A percentile compares a stretch with the other conserved stretches of the same genome.
phyloP scores from a whole-genome alignment of 2,329 filamentous ascomycete genomes.

The Colletotrichum kahawae region DNA sequence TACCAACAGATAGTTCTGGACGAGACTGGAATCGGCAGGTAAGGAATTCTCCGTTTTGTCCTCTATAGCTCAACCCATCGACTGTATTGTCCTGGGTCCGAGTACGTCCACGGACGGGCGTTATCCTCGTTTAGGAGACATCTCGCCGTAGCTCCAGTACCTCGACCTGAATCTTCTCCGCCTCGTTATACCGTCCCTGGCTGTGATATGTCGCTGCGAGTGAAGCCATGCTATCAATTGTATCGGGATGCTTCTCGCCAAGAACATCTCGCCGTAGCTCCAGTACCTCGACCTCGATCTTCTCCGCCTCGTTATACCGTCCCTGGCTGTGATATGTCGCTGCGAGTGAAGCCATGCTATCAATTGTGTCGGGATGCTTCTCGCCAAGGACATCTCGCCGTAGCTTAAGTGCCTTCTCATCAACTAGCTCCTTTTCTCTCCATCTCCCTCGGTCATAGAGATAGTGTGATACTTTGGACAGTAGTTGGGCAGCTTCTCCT shows the following conservation, averaged over 20 bases:
- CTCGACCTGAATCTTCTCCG: slow-evolving; percentile 7
- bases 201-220: slow-evolving; percentile 19
- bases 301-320: slow-evolving; percentile 23
- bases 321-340: slow-evolving; percentile 23
- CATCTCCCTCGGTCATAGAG: slow-evolving; percentile 7
- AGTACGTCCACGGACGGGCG: too few relatives aligned
- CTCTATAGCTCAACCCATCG: too few relatives aligned
- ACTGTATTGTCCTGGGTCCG: too few relatives aligned
- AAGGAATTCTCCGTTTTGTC: too few relatives aligned
- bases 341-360: slow-evolving; percentile 8
- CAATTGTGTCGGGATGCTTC: slow-evolving; percentile 24
- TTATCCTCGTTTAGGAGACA: slow-evolving; percentile 22
- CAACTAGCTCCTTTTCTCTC: not conserved
- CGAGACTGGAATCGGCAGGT: not conserved
- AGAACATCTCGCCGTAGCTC: slow-evolving; percentile 11
- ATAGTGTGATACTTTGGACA: slow-evolving; percentile 25
- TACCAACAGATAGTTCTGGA: not conserved
- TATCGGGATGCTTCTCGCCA: too few relatives aligned
- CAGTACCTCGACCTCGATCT: slow-evolving; percentile 8
- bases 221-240: not conserved
- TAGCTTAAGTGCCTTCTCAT: not conserved
- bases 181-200: slow-evolving; percentile 25
- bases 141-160: slow-evolving; percentile 19
- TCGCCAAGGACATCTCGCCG: slow-evolving; percentile 24
- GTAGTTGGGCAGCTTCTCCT: slow-evolving; percentile 9